Evolutionary conservation across 2,329 filamentous ascomycete species (phyloP).

Genomic region (Colletotrichum magnum): DNA sequence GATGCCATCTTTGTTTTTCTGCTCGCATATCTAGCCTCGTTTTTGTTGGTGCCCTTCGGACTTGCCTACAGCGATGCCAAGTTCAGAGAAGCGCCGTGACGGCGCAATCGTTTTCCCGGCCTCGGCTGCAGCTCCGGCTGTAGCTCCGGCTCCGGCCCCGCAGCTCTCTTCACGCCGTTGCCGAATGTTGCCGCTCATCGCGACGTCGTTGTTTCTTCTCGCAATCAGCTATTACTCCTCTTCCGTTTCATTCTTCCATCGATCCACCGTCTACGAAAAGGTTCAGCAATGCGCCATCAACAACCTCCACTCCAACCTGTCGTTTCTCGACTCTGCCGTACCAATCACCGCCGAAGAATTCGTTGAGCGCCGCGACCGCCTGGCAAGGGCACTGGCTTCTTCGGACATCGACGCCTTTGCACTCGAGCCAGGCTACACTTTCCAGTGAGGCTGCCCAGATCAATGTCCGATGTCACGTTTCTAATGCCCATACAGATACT

Average conservation of each 20-base stretch:
- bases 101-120: background rate
- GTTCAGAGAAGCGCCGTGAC: background rate
- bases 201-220: constrained; percentile 8
- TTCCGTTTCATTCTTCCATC: background rate
- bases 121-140: background rate
- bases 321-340: constrained; percentile 64
- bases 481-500: constrained; percentile 56
- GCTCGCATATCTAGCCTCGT: background rate
- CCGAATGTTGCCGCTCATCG: constrained; percentile 8
- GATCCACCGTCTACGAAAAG: constrained; percentile 2
- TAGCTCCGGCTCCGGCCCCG: background rate
- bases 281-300: constrained; percentile 64
- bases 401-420: constrained; percentile 71
- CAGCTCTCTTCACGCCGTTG: background rate
- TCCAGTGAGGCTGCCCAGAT: constrained; percentile 59
- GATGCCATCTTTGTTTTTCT: background rate
- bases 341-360: constrained; percentile 67
- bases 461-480: background rate
- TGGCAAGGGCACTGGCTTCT: constrained; percentile 67
- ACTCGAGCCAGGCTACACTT: constrained; percentile 75
- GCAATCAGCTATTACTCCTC: constrained; percentile 13
- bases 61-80: background rate
- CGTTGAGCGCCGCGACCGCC: constrained; percentile 66
- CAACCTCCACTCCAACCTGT: constrained; percentile 63
- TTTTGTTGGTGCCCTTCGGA: no score